phyloP scores from a whole-genome alignment of 768 basidiomycete genomes.

The Hygrocybe punicea region DNA sequence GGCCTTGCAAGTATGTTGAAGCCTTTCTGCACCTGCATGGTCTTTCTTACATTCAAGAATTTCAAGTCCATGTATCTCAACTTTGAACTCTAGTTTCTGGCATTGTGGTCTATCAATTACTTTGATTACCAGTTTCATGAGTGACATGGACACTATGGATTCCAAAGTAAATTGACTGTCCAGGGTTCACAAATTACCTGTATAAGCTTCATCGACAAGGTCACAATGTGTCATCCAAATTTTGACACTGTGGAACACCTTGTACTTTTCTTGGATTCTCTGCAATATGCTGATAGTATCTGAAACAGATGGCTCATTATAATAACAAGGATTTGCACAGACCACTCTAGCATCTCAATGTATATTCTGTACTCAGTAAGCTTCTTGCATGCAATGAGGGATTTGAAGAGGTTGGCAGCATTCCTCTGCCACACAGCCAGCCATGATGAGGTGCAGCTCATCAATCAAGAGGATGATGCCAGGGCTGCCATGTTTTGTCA shows the following conservation, averaged over 20 bases:
- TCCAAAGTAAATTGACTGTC: constrained; percentile 1
- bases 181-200: constrained; percentile 39
- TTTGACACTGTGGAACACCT: constrained; percentile 86
- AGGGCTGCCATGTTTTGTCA: too few species aligned
- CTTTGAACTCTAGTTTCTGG: constrained; percentile 82
- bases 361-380: constrained; percentile 66
- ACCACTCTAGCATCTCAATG: constrained; percentile 89
- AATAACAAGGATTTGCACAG: constrained; percentile 89
- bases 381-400: too few species aligned
- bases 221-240: constrained; percentile 86
- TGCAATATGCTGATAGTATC: constrained; percentile 93
- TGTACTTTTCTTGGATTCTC: constrained; percentile 91
- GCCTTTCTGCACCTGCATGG: constrained; percentile 77
- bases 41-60: constrained; percentile 95
- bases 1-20: constrained; percentile 67
- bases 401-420: too few species aligned
- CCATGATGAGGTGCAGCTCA: too few species aligned
- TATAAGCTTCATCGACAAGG: constrained; percentile 88
- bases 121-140: constrained; percentile 91
- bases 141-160: constrained; percentile 75
- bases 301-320: constrained; percentile 85
- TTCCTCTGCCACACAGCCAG: too few species aligned
- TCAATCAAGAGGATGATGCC: too few species aligned
- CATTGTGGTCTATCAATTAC: constrained; percentile 89
- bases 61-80: constrained; percentile 92